Conservation (phyloP, 805 yeast species). For the Pachysolen tannophilus region DNA sequence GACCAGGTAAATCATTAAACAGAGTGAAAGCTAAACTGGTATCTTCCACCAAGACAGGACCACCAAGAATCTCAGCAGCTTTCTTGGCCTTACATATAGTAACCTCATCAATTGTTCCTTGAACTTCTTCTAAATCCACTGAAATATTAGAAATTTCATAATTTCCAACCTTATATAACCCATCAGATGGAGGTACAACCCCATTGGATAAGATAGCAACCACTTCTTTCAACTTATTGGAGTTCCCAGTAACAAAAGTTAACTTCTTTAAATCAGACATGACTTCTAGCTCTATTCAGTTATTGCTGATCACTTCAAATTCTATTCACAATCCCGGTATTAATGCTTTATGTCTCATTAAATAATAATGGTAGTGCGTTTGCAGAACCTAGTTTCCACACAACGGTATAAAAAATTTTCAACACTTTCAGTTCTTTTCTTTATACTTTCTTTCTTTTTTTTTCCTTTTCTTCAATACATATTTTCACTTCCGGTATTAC, state of each 20-base stretch:
- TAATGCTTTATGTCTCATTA: background rate
- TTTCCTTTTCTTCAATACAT: too few species aligned
- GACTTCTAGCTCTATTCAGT: too few species aligned
- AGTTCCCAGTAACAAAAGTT: conserved; percentile 54
- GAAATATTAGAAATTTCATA: conserved; percentile 50
- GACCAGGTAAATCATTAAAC: conserved; percentile 82
- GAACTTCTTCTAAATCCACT: conserved; percentile 84
- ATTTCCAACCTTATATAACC: conserved; percentile 32
- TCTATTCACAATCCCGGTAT: conserved; percentile 1
- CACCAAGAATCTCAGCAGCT: conserved; percentile 55
- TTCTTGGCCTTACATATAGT: conserved; percentile 71
- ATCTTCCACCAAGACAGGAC: conserved; percentile 93
- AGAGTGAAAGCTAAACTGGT: conserved; percentile 85
- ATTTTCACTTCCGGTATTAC: conserved; percentile 29
- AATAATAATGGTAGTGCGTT: background rate
- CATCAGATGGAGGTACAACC: conserved; percentile 13
- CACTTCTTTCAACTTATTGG: conserved; percentile 82
- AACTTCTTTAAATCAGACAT: too few species aligned
- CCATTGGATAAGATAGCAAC: conserved; percentile 55
- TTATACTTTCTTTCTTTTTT: too few species aligned
- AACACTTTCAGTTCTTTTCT: conserved; percentile 1
- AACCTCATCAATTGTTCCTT: conserved; percentile 79
- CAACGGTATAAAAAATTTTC: background rate
- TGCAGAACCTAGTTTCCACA: background rate
- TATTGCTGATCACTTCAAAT: conserved; percentile 9